Base-by-base conservation (phyloP, 768 basidiomycete genomes). In the Chalciporus chontae region DNA sequence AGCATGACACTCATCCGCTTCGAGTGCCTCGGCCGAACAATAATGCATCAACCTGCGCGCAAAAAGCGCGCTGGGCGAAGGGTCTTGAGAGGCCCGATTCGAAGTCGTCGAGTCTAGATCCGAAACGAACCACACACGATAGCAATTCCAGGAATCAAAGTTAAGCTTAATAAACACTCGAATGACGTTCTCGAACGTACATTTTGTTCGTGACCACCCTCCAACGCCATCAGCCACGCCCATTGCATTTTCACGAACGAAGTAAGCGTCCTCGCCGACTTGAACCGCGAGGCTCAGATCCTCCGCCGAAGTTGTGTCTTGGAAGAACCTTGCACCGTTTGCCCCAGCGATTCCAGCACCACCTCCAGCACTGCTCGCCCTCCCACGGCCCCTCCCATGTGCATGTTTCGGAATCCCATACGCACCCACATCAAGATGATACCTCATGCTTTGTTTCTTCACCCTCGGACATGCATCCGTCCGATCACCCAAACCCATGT, bases 191-290 rank as follows among this genome's bases (percentile, higher is more conserved):
- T 23, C 24, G 53, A 48, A 59, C 73, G 65, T 48, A 61, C 64
- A 67, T 50, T 59, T 75, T 32, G 66, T 61, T 50, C 73, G 68
- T 8, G 84, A 77, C 94, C 93, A 96, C 0, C 94, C 94, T 0
- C 94, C 94, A 0, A 97, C 94, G 26, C 94, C 94, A 63, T 97
- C 94, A 4, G 94, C 91, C 8, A 98, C 86, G 15, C 94, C 94
- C 75, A 98, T 85, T 6, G 91, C 89, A 62, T 93, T 88, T 50
- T 84, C 79, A 5, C 80, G 73, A 6, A 90, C 70, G 54, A 91
- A 91, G 62, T 93, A 95, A 5, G 93, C 90, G 61, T 97, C 94
- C 66, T 97, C 94, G 36, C 94, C 94, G 10, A 96, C 84, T 62
- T 90, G 87, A 0, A 87, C 83, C 0, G 88, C 77, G 11, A 86